Percentiles rank a stretch among this genome's conserved stretches.
Evolutionary conservation across 1,139 yeast species (phyloP).

Genomic region (Hyphopichia fennica): DNA sequence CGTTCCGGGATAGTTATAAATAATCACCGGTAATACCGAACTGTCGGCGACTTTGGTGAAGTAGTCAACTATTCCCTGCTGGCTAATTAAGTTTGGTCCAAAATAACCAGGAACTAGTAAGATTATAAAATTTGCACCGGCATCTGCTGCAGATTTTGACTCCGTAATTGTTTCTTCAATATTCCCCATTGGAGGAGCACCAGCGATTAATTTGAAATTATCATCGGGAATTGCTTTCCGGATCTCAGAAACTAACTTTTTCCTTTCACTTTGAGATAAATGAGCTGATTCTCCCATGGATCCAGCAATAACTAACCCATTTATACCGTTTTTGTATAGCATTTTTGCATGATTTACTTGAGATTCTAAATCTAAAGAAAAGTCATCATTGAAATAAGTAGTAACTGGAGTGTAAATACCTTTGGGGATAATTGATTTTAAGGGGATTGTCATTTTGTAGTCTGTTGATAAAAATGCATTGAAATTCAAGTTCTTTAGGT

Average conservation of each 20-base stretch:
- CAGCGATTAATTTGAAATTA: conserved; percentile 27
- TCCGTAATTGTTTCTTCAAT: conserved; percentile 22
- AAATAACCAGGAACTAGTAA: conserved; percentile 33
- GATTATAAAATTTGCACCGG: conserved; percentile 34
- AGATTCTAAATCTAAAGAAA: conserved; percentile 39
- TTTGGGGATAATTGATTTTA: neutral
- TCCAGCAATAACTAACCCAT: conserved; percentile 49
- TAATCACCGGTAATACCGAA: conserved; percentile 27
- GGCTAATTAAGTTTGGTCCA: conserved; percentile 31
- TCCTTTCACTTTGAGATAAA: conserved; percentile 33
- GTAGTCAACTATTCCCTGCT: conserved; percentile 32
- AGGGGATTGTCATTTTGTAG: neutral
- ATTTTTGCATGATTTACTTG: conserved; percentile 43
- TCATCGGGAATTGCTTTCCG: conserved; percentile 21
- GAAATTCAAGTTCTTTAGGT: no score
- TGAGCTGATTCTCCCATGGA: conserved; percentile 47
- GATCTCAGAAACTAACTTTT: conserved; percentile 19
- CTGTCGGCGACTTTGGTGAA: conserved; percentile 27
- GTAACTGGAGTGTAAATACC: conserved; percentile 52
- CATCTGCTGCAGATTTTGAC: conserved; percentile 16
- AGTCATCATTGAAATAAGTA: conserved; percentile 45
- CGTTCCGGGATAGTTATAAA: conserved; percentile 35
- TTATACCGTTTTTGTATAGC: conserved; percentile 41
- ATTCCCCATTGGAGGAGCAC: conserved; percentile 22
- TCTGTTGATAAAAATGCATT: no score